phyloP scores from a whole-genome alignment of 2,329 filamentous ascomycete genomes.

The Colletotrichum aenigma region DNA sequence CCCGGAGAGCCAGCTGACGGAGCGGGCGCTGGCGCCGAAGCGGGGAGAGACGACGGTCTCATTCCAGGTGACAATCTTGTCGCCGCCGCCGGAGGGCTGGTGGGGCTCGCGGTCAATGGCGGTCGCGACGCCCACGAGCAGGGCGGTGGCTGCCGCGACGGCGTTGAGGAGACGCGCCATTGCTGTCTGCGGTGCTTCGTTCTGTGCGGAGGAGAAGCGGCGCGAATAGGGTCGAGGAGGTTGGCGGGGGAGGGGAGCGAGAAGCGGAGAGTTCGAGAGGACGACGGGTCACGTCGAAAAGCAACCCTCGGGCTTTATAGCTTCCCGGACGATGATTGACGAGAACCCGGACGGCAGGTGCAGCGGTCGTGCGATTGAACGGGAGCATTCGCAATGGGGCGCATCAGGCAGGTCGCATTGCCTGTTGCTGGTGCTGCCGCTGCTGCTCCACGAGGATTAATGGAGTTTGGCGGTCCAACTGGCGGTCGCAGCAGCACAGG shows the following conservation, averaged over 20 bases:
- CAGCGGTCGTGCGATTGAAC: neutral
- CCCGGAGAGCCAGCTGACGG: constrained; percentile 61
- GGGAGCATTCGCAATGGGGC: neutral
- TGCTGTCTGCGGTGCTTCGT: neutral
- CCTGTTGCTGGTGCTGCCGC: neutral
- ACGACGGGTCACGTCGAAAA: neutral
- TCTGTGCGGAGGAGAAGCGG: neutral
- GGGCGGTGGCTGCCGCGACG: neutral
- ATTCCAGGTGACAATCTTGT: constrained; percentile 63
- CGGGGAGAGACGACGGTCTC: constrained; percentile 55
- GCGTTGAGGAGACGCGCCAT: constrained; percentile 18
- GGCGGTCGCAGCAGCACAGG: neutral
- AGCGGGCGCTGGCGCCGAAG: constrained; percentile 50
- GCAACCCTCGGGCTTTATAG: neutral
- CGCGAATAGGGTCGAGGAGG: neutral
- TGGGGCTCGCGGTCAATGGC: constrained; percentile 56
- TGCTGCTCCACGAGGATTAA: neutral
- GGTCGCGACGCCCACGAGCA: constrained; percentile 12
- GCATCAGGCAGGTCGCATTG: neutral
- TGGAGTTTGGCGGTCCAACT: neutral
- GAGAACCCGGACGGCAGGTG: neutral
- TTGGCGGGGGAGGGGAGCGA: neutral
- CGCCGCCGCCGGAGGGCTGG: constrained; percentile 60
- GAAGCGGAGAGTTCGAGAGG: neutral
- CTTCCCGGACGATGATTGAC: neutral